Evolutionary conservation across 2,329 filamentous ascomycete genomes (phyloP), one percentile per base, ranked within the genome.

Genomic region (Sporothrix brasiliensis): DNA sequence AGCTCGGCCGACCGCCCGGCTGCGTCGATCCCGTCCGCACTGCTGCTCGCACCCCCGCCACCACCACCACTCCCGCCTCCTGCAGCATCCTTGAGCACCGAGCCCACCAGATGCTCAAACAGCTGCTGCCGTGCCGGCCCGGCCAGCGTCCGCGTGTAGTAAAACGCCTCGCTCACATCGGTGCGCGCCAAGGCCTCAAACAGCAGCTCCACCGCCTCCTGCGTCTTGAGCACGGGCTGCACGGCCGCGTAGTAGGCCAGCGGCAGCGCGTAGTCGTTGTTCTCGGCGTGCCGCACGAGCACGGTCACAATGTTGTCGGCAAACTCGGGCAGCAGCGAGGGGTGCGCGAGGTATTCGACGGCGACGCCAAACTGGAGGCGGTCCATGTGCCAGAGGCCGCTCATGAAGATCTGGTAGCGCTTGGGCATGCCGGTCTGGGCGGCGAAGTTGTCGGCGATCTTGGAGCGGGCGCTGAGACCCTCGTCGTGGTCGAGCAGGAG

Each of bases 331-430:
- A 90, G 88, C 4, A 96, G 84, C 1, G 91, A 92, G 0, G 93
- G 92, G 75, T 95, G 90, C 4, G 92, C 89, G 16, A 97, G 86
- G 77, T 90, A 89, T 75, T 92, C 89, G 39, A 96, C 83, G 2
- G 92, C 92, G 73, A 91, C 88, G 74, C 85, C 81, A 76, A 92
- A 93, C 70, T 92, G 84, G 58, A 88, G 82, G 56, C 87, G 86
- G 77, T 97, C 93, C 78, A 97, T 83, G 75, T 91, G 84, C 92
- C 92, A 96, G 11, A 96, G 81, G 0, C 93, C 93, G 75, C 91
- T 89, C 80, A 95, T 92, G 75, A 94, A 92, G 60, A 92, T 88
- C 79, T 89, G 88, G 78, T 94, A 96, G 74, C 90, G 92, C 69
- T 85, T 84, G 1, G 93, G 92, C 67, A 96, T 84, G 73, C 89